A percentile compares a stretch with the other conserved stretches of the same genome.
These are phyloP conservation scores for Waitea zeae DNA, from an alignment of 1,284 basidiomycete genomes.

Conservation along the genomic window DNA sequence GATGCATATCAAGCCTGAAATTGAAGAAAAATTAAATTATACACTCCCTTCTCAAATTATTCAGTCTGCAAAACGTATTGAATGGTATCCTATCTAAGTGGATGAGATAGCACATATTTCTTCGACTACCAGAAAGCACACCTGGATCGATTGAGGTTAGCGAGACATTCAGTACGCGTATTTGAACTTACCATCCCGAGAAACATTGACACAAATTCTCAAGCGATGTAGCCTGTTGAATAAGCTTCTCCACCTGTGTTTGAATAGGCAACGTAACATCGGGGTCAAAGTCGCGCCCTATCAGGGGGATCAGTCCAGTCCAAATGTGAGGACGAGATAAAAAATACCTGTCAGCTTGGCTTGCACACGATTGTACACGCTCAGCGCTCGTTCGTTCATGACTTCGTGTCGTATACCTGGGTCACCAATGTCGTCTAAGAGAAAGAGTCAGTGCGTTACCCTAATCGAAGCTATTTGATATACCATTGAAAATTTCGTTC, in stretches of 20 bases:
- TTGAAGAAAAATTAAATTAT: no score
- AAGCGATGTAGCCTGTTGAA: slow-evolving; percentile 77
- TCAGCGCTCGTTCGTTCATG: slow-evolving; percentile 77
- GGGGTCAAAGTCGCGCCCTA: slow-evolving; percentile 84
- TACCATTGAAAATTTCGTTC: slow-evolving; percentile 70
- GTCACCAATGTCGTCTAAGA: slow-evolving; percentile 34
- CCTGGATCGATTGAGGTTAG: no score
- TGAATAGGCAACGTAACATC: slow-evolving; percentile 55
- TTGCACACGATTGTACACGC: slow-evolving; percentile 86
- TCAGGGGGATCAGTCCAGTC: slow-evolving; percentile 3
- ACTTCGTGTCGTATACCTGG: slow-evolving; percentile 57
- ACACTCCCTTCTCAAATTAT: no score
- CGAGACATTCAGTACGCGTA: no score
- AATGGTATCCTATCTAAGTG: no score
- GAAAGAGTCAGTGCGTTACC: no score
- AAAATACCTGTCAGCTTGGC: slow-evolving; percentile 75
- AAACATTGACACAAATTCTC: slow-evolving; percentile 95
- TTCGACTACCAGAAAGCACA: no score
- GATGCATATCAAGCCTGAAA: no score
- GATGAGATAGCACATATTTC: no score
- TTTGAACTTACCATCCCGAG: slow-evolving; percentile 65
- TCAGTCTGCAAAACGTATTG: no score
- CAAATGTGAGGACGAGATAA: slow-evolving; percentile 1
- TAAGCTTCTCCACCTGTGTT: slow-evolving; percentile 80
- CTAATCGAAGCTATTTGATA: slow-evolving; percentile 4